Evolutionary conservation across 306 rosid genomes (phyloP).

Genomic region (Trifolium repens): DNA sequence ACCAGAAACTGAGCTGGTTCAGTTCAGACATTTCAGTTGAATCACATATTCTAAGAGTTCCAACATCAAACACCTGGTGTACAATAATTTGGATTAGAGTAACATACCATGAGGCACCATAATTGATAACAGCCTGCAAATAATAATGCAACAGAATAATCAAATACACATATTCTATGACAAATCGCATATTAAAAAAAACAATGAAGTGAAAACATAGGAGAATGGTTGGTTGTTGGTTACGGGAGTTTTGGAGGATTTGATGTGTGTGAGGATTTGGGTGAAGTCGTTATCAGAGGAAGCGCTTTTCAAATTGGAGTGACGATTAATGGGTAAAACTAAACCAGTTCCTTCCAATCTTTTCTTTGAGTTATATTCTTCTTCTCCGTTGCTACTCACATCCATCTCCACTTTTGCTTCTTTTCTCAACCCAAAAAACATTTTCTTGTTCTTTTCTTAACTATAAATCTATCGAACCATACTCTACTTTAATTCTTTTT

Average conservation of each 20-base stretch:
- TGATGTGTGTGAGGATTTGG: conserved; percentile 63
- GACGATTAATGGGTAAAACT: conserved; percentile 54
- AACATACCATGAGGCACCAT: conserved; percentile 88
- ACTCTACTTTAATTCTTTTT: no score
- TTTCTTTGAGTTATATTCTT: conserved; percentile 42
- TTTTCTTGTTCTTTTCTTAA: not conserved
- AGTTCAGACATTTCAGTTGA: not conserved
- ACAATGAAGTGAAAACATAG: not conserved
- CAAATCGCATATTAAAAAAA: not conserved
- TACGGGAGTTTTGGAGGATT: conserved; percentile 83
- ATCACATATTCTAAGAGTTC: conserved; percentile 29
- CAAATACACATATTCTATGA: not conserved
- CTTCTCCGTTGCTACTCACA: not conserved
- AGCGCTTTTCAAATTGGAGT: conserved; percentile 67
- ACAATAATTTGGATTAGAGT: not conserved
- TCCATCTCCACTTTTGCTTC: conserved; percentile 35
- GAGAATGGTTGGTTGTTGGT: not conserved
- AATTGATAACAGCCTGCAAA: conserved; percentile 88
- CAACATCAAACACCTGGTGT: conserved; percentile 48
- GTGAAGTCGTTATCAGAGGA: conserved; percentile 59
- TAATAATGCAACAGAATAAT: conserved; percentile 13
- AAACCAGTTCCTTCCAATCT: conserved; percentile 57
- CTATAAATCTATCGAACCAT: not conserved
- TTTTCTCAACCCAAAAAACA: not conserved
- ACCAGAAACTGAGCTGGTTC: not conserved